Evolutionary conservation across 768 basidiomycete species (phyloP).

Genomic region (Termitomyces sp.): DNA sequence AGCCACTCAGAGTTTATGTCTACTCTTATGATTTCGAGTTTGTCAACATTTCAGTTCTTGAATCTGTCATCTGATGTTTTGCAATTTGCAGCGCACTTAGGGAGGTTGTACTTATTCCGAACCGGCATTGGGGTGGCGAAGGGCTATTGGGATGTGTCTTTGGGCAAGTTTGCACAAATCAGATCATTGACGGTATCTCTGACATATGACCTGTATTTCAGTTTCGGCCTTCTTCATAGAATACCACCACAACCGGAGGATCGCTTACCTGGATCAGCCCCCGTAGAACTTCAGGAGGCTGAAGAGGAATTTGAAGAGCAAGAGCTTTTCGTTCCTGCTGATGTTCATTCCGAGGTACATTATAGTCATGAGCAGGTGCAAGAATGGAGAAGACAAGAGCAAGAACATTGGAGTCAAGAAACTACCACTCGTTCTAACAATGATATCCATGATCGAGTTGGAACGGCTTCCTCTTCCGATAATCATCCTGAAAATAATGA

Average conservation of each 20-base stretch:
- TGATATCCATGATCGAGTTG: constrained; percentile 2
- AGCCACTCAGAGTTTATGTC: constrained; percentile 89
- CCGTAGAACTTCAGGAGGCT: constrained; percentile 45
- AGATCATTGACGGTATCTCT: constrained; percentile 4
- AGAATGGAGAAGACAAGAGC: constrained; percentile 25
- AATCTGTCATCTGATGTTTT: constrained; percentile 6
- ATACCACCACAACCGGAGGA: constrained; percentile 76
- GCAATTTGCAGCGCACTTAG: constrained; percentile 62
- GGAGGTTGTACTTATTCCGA: constrained; percentile 92
- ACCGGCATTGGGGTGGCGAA: constrained; percentile 96
- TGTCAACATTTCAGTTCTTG: constrained; percentile 22
- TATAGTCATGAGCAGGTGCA: constrained; percentile 20
- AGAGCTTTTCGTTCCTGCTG: constrained; percentile 71
- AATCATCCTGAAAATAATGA: neutral
- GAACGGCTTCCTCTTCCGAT: neutral
- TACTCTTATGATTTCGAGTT: constrained; percentile 98
- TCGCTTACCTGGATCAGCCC: constrained; percentile 49
- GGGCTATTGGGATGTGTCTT: constrained; percentile 94
- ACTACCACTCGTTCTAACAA: constrained; percentile 14
- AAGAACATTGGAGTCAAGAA: constrained; percentile 24
- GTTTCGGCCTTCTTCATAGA: constrained; percentile 88
- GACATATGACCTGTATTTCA: constrained; percentile 20
- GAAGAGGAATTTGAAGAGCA: constrained; percentile 54
- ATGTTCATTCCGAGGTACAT: constrained; percentile 29
- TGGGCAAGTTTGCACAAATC: constrained; percentile 43